Conservation (phyloP, 768 basidiomycete genomes). For the Neoboletus brunneissimus region DNA sequence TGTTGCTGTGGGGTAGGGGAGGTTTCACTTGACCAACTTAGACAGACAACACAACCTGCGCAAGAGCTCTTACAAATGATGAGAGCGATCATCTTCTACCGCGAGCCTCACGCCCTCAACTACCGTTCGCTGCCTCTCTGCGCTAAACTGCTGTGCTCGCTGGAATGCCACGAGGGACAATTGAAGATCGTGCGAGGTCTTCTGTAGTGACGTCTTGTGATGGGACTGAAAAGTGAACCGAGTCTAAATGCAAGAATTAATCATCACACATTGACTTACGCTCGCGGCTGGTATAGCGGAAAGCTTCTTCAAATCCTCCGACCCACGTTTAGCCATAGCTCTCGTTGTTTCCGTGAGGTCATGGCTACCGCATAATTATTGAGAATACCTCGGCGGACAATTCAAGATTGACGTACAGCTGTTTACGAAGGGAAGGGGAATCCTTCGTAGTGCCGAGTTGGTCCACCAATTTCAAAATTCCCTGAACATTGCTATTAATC, state of each 20-base stretch:
- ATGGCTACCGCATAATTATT: slow-evolving; percentile 52
- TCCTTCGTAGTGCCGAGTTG: slow-evolving; percentile 86
- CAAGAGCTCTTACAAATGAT: slow-evolving; percentile 20
- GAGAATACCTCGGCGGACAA: background rate
- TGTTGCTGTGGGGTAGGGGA: slow-evolving; percentile 54
- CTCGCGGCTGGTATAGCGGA: slow-evolving; percentile 61
- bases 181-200: slow-evolving; percentile 92
- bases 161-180: slow-evolving; percentile 90
- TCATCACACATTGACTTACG: slow-evolving; percentile 38
- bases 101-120: slow-evolving; percentile 84
- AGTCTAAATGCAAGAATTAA: background rate
- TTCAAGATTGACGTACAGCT: slow-evolving; percentile 56
- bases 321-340: slow-evolving; percentile 91
- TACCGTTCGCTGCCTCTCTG: slow-evolving; percentile 83
- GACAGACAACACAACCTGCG: background rate
- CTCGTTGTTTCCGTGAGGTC: slow-evolving; percentile 93
- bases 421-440: slow-evolving; percentile 74
- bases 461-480: slow-evolving; percentile 94
- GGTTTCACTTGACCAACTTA: slow-evolving; percentile 30
- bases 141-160: slow-evolving; percentile 84
- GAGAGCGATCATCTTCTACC: slow-evolving; percentile 68
- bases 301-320: slow-evolving; percentile 89
- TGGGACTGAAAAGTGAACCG: slow-evolving; percentile 50
- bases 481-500: slow-evolving; percentile 96
- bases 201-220: slow-evolving; percentile 81